phyloP scores from a whole-genome alignment of 805 yeast genomes.

The Yamadazyma paraphyllophila region DNA sequence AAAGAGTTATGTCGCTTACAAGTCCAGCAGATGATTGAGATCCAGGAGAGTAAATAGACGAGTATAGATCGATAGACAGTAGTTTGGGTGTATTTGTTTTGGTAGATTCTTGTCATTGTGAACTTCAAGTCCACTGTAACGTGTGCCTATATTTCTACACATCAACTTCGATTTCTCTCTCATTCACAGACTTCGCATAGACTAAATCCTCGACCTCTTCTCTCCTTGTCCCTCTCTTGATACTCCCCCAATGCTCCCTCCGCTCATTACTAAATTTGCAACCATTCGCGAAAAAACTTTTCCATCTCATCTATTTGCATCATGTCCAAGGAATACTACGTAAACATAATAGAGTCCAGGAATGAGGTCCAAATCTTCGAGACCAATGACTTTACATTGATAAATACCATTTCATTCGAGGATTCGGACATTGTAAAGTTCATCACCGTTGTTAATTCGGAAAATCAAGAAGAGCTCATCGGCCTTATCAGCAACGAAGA shows the following conservation, averaged over 20 bases:
- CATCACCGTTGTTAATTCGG: conserved; percentile 3
- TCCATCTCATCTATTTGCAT: conserved; percentile 3
- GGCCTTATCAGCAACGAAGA: conserved; percentile 1
- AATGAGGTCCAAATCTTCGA: conserved; percentile 13
- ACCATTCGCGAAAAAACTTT: conserved; percentile 5
- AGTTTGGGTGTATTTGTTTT: too few species aligned
- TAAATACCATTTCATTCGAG: conserved; percentile 8
- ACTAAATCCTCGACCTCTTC: too few species aligned
- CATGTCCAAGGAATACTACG: conserved; percentile 11
- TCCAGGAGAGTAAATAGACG: conserved; percentile 37
- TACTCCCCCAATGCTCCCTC: too few species aligned
- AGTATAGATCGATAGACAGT: background rate
- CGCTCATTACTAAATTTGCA: conserved; percentile 1
- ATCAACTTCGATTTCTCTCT: too few species aligned
- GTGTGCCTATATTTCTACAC: too few species aligned
- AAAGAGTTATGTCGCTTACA: conserved; percentile 82
- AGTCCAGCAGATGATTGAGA: conserved; percentile 78
- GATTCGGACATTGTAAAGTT: background rate
- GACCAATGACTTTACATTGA: conserved; percentile 13
- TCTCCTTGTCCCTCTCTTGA: too few species aligned
- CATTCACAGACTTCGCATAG: too few species aligned
- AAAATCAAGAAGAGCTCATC: conserved; percentile 6
- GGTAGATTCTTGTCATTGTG: too few species aligned
- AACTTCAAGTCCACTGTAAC: too few species aligned
- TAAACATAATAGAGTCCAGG: conserved; percentile 5